Evolutionary conservation across 228 moss, liverwort and hornwort species (phyloP).

Genomic region (Sphagnum magellanicum): DNA sequence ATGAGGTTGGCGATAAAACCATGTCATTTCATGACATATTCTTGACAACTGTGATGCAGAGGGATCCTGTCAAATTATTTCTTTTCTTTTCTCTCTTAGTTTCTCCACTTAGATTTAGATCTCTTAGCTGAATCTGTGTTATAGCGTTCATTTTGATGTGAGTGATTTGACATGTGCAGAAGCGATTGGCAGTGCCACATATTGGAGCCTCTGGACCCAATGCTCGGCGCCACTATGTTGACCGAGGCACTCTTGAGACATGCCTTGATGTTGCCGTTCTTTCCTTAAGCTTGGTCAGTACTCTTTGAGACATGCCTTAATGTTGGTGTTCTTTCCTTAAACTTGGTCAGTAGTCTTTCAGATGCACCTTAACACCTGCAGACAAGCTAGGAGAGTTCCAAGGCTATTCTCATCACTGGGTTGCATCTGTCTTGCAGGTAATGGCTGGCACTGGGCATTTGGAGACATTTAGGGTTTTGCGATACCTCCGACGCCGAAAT

Average conservation of each 20-base stretch:
- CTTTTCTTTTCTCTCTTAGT: background rate
- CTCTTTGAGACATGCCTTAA: slow-evolving; percentile 82
- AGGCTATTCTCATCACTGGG: background rate
- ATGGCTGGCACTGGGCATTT: slow-evolving; percentile 98
- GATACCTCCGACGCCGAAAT: slow-evolving; percentile 81
- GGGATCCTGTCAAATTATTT: background rate
- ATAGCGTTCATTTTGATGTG: background rate
- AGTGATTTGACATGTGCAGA: slow-evolving; percentile 17
- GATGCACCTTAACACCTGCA: too few species aligned
- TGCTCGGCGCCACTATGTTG: slow-evolving; percentile 62
- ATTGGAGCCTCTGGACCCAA: slow-evolving; percentile 44
- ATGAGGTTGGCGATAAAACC: slow-evolving; percentile 24
- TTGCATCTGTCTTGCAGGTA: slow-evolving; percentile 15
- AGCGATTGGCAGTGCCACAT: slow-evolving; percentile 59
- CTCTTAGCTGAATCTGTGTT: background rate
- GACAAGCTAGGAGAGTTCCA: background rate
- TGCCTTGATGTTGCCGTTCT: slow-evolving; percentile 88
- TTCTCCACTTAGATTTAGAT: too few species aligned
- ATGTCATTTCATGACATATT: background rate
- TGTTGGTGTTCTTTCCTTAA: slow-evolving; percentile 83
- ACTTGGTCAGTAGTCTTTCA: slow-evolving; percentile 40
- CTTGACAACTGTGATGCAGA: background rate
- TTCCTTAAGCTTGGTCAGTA: slow-evolving; percentile 76
- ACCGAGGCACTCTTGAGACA: slow-evolving; percentile 85
- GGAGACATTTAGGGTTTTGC: slow-evolving; percentile 79